Base-by-base conservation (phyloP, 768 basidiomycete species). In the Omphalotus guepiniiformis region DNA sequence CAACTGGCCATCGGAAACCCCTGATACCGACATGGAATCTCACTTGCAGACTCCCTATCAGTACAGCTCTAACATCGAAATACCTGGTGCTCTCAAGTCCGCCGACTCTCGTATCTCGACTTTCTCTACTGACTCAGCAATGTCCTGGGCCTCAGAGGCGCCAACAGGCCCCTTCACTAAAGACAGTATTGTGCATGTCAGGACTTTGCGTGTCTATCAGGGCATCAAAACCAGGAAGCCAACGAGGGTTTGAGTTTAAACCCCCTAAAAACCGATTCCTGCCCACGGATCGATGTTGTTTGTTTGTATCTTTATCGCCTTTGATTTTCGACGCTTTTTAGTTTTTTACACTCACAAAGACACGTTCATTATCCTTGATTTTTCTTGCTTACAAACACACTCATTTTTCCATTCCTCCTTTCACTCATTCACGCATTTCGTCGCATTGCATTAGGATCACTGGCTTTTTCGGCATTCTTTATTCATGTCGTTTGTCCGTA, bases 1-100 rank as follows among this genome's bases (percentile, higher is more conserved):
- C 59, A 78, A 85, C 55, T 87, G 83, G 84, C 82, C 83, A 4
- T 65, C 71, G 32, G 74, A 77, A 36, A 59, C 63, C 25, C 58
- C 67, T 41, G 69, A 70, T 51, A 55, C 55, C 45, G 59, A 60
- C 39, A 25, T 59, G 25, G 66, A 66, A 6, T 25, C 0, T 53
- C 2, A 41, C 52, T 52, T 56, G 40, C 39, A 52, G 43, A 47
- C 55, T 12, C 39, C 54, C 47, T 42, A 56, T 39, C 43, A 43
- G 36, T 39, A 56, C 22, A 36, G 50, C 18, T 46, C 49, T 56
- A 59, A 42, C 26, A 25, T 41, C 7, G 39, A 49, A 25, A 36
- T 49, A 15, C 28, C 40, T 16, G 28, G 37, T 6, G 32, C 60
- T 16, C 63, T 58, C 34, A 58, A 57, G 35, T 58, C 56, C 2